A percentile compares a stretch with the other conserved stretches of the same genome.
Conservation (phyloP, 2,329 filamentous ascomycete genomes). For the Beauveria caledonica region DNA sequence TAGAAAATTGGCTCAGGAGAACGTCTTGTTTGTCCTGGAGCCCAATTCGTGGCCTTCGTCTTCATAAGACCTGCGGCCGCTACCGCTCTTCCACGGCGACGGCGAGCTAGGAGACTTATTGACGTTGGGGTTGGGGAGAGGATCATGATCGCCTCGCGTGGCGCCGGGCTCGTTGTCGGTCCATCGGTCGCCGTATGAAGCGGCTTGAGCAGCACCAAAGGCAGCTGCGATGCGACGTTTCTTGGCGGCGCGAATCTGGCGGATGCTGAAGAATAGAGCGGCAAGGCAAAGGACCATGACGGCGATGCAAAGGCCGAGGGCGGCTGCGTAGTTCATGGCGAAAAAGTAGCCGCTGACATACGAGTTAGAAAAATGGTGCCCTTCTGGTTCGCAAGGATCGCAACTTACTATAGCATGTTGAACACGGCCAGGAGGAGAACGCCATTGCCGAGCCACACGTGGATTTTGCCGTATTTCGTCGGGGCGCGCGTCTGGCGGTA, state of each 20-base stretch:
- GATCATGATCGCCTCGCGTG: slow-evolving; percentile 13
- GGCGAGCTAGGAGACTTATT: not conserved
- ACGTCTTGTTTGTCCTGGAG: slow-evolving; percentile 11
- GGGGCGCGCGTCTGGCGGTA: slow-evolving; percentile 41
- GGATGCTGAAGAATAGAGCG: slow-evolving; percentile 29
- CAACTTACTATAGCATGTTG: slow-evolving; percentile 48
- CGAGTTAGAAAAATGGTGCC: not conserved
- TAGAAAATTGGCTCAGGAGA: not conserved
- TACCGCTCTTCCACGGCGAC: slow-evolving; percentile 21
- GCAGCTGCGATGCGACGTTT: slow-evolving; percentile 15
- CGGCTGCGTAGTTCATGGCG: slow-evolving; percentile 38
- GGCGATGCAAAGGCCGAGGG: slow-evolving; percentile 17
- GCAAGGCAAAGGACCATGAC: slow-evolving; percentile 36
- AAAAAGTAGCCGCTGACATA: slow-evolving; percentile 46
- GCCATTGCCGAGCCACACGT: slow-evolving; percentile 49
- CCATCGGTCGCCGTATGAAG: slow-evolving; percentile 10
- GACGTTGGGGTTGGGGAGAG: not conserved
- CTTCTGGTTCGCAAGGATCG: not conserved
- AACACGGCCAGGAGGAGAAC: slow-evolving; percentile 44
- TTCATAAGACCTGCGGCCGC: slow-evolving; percentile 22
- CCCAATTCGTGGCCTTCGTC: slow-evolving; percentile 23
- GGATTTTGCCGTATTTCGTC: slow-evolving; percentile 43
- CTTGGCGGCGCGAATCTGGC: slow-evolving; percentile 20
- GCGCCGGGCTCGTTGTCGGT: slow-evolving; percentile 3
- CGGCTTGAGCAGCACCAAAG: slow-evolving; percentile 11